Evolutionary conservation across 805 yeast species (phyloP).

Genomic region (Monosporozyma unispora): DNA sequence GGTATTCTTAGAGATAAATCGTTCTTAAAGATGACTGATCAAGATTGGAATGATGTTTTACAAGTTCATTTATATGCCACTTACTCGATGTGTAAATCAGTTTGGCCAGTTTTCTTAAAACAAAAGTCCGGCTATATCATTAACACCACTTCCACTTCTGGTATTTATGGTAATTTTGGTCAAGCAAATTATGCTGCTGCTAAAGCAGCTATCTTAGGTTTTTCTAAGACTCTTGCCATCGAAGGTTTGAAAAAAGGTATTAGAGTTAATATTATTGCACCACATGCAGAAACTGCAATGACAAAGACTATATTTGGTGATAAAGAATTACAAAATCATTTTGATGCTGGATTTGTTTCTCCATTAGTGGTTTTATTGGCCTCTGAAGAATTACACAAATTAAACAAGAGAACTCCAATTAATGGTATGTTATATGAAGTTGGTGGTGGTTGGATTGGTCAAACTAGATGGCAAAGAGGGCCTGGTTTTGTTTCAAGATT

Average conservation of each 20-base stretch:
- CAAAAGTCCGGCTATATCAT: slow-evolving; percentile 70
- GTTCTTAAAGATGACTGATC: slow-evolving; percentile 72
- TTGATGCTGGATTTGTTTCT: slow-evolving; percentile 82
- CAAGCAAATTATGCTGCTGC: slow-evolving; percentile 96
- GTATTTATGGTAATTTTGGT: slow-evolving; percentile 95
- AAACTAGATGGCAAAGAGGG: slow-evolving; percentile 91
- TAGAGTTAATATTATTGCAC: slow-evolving; percentile 77
- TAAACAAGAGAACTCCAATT: slow-evolving; percentile 32
- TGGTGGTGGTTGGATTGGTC: slow-evolving; percentile 96
- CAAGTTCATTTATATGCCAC: slow-evolving; percentile 80
- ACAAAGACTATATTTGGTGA: slow-evolving; percentile 77
- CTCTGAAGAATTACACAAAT: slow-evolving; percentile 53
- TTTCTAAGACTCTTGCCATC: slow-evolving; percentile 76
- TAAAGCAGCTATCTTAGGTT: slow-evolving; percentile 78
- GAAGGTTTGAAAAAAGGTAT: slow-evolving; percentile 81
- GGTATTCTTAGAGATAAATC: slow-evolving; percentile 90
- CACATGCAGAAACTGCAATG: slow-evolving; percentile 98
- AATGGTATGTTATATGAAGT: slow-evolving; percentile 82
- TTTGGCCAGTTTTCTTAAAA: slow-evolving; percentile 82
- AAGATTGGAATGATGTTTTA: slow-evolving; percentile 73
- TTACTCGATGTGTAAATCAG: slow-evolving; percentile 71
- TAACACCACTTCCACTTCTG: slow-evolving; percentile 91
- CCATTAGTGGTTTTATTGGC: slow-evolving; percentile 76
- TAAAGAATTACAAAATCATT: slow-evolving; percentile 63
- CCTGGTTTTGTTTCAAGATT: slow-evolving; percentile 63